Evolutionary conservation across 345 rosid genomes (phyloP).

Genomic region (Populus davidiana): DNA sequence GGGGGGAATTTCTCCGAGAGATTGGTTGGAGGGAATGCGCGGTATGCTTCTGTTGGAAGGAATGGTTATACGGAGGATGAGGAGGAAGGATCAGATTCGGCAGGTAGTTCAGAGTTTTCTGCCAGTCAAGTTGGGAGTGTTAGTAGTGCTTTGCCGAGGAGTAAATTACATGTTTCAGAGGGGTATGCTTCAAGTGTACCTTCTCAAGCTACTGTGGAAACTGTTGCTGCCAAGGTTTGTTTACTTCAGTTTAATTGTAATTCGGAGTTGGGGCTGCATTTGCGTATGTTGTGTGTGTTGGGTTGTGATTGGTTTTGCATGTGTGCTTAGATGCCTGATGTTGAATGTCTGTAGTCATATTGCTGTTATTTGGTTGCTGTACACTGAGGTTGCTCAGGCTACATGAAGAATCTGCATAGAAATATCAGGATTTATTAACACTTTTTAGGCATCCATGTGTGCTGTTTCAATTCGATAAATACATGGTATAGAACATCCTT

Average conservation of each 20-base stretch:
- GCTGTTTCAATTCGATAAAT: too few relatives aligned
- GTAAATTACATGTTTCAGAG: constrained; percentile 44
- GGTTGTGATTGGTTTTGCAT: too few relatives aligned
- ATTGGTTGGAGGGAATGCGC: constrained; percentile 30
- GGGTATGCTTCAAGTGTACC: constrained; percentile 55
- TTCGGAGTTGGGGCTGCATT: too few relatives aligned
- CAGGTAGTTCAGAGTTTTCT: constrained; percentile 76
- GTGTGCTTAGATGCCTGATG: too few relatives aligned
- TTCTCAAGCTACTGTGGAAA: constrained; percentile 34
- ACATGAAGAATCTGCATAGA: too few relatives aligned
- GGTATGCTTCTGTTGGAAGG: constrained; percentile 28
- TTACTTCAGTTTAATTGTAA: constrained; percentile 3
- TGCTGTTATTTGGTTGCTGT: too few relatives aligned
- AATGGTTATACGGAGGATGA: constrained; percentile 50
- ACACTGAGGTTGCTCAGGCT: too few relatives aligned
- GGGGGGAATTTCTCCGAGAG: constrained; percentile 31
- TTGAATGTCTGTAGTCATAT: too few relatives aligned
- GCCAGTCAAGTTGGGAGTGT: constrained; percentile 51
- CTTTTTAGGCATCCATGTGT: too few relatives aligned
- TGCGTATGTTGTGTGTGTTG: too few relatives aligned
- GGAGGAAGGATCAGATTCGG: constrained; percentile 67
- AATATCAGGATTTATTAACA: too few relatives aligned
- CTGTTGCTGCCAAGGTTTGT: constrained; percentile 30
- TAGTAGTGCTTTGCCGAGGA: constrained; percentile 41
- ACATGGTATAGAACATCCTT: too few relatives aligned